Percentiles rank a stretch among this genome's conserved stretches.
These are phyloP conservation scores for Fusarium odoratissimum DNA, from an alignment of 2,329 filamentous ascomycete species.

Conservation along the genomic window DNA sequence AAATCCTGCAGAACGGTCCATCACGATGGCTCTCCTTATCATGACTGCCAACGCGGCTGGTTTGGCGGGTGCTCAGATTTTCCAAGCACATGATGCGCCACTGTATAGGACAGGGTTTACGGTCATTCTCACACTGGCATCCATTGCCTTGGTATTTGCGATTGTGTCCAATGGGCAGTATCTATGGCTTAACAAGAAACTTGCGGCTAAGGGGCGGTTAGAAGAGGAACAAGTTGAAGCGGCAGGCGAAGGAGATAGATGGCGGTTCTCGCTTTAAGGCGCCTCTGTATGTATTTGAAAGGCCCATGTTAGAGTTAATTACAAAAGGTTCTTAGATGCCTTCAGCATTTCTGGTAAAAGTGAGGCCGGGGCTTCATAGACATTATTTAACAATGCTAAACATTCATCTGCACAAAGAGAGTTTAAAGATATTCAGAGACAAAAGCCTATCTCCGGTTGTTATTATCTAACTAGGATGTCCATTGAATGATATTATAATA, in stretches of 20 bases:
- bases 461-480: rapidly evolving
- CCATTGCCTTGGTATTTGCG: not conserved
- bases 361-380: too few species aligned
- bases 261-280: not conserved
- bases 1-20: not conserved
- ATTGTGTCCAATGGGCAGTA: not conserved
- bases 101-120: not conserved
- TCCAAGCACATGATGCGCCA: not conserved
- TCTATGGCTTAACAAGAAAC: not conserved
- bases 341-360: too few species aligned
- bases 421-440: too few species aligned
- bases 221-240: not conserved
- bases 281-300: too few species aligned
- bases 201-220: rapidly evolving
- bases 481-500: rapidly evolving
- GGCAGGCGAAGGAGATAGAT: not conserved
- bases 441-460: not conserved
- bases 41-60: constrained; percentile 1
- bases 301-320: too few species aligned
- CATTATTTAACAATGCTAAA: too few species aligned
- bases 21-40: not conserved
- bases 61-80: not conserved
- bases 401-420: too few species aligned
- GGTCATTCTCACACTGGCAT: not conserved
- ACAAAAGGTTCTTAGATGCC: too few species aligned